Evolutionary conservation across 306 rosid genomes (phyloP).

Genomic region (Lathyrus tuberosus): DNA sequence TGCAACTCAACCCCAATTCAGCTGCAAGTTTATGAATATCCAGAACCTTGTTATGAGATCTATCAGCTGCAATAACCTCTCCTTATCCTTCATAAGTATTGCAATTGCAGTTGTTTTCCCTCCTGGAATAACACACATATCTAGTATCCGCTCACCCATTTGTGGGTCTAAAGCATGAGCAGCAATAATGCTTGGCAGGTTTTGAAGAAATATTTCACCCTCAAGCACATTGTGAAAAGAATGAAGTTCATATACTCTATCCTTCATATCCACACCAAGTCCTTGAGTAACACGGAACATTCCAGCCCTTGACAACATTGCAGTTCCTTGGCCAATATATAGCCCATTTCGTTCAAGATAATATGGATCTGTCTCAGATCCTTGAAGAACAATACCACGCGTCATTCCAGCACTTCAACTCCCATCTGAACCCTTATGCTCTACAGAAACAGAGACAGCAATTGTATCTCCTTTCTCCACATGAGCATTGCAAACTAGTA

Average conservation of each 20-base stretch:
- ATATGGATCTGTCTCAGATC: conserved; percentile 71
- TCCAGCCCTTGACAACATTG: conserved; percentile 90
- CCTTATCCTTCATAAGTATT: conserved; percentile 92
- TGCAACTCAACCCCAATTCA: conserved; percentile 89
- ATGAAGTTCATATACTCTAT: conserved; percentile 78
- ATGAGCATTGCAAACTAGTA: too few species aligned
- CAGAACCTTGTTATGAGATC: conserved; percentile 97
- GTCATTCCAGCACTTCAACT: conserved; percentile 82
- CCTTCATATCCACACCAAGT: conserved; percentile 80
- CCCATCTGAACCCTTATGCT: conserved; percentile 76
- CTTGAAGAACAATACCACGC: conserved; percentile 81
- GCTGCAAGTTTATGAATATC: conserved; percentile 84
- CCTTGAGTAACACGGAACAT: conserved; percentile 74
- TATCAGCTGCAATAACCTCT: conserved; percentile 85
- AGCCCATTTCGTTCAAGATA: conserved; percentile 68
- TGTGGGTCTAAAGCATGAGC: too few species aligned
- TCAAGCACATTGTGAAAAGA: conserved; percentile 90
- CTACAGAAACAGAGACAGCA: conserved; percentile 82
- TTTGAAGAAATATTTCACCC: too few species aligned
- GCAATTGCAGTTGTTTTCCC: conserved; percentile 98
- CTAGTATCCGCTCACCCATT: conserved; percentile 82
- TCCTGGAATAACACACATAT: conserved; percentile 99
- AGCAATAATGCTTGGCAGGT: too few species aligned
- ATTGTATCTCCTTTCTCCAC: conserved; percentile 73
- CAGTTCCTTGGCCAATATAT: conserved; percentile 85